Evolutionary conservation across 2,329 filamentous ascomycete genomes (phyloP).

Genomic region (Zymoseptoria passerinii): DNA sequence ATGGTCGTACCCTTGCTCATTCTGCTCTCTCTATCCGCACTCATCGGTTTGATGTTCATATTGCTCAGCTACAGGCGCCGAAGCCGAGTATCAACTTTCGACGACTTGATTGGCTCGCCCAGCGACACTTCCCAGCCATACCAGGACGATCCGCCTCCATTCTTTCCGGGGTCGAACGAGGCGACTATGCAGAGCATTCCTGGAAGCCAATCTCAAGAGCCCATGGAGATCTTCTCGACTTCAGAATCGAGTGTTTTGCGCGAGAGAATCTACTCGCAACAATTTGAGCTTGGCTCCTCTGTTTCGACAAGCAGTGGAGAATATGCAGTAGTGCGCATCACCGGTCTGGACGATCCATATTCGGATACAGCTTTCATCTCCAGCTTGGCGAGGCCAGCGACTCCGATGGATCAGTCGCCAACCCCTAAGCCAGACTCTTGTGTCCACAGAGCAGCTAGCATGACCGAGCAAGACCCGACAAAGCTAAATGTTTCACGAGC

Average conservation of each 20-base stretch:
- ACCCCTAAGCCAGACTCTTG: background rate
- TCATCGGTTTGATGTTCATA: background rate
- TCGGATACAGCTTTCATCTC: constrained; percentile 2
- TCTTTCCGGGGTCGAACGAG: background rate
- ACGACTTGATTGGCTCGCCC: background rate
- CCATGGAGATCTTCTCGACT: background rate
- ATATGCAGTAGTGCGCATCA: constrained; percentile 6
- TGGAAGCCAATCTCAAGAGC: background rate
- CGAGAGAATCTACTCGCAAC: background rate
- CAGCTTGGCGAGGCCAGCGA: background rate
- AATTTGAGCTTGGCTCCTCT: background rate
- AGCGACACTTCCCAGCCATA: background rate
- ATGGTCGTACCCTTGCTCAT: background rate
- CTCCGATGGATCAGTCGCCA: background rate
- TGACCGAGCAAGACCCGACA: background rate
- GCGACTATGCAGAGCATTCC: background rate
- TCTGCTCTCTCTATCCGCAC: background rate
- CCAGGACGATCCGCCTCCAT: background rate
- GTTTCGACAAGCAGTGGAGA: constrained; percentile 1
- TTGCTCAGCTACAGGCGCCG: background rate
- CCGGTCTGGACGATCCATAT: constrained; percentile 12
- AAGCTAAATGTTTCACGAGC: background rate
- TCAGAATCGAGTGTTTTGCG: background rate
- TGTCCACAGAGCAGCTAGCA: background rate
- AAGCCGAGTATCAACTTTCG: background rate